Percentiles rank a stretch among this genome's conserved stretches.
Evolutionary conservation across 2,329 filamentous ascomycete genomes (phyloP).

Genomic region (Arachnopeziza araneosa): DNA sequence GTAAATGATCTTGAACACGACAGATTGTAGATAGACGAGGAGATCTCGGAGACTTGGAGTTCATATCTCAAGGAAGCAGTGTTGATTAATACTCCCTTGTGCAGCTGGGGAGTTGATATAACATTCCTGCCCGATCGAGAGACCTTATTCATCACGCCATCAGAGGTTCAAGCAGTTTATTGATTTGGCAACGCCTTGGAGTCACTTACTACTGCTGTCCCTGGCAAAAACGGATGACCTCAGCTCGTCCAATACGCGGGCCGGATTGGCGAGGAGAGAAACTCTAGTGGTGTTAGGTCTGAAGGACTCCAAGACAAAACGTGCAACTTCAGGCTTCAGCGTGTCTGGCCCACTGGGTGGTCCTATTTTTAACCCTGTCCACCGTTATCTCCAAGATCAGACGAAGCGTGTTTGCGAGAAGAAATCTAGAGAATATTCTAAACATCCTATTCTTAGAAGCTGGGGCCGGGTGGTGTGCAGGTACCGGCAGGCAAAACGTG

Average conservation of each 20-base stretch:
- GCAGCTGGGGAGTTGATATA: neutral
- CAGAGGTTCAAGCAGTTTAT: neutral
- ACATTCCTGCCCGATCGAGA: neutral
- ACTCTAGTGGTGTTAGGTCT: neutral
- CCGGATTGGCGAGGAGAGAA: slow-evolving; percentile 1
- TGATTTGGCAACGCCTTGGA: neutral
- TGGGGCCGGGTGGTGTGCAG: neutral
- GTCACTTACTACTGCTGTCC: neutral
- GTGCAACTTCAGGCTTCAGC: neutral
- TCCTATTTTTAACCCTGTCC: neutral
- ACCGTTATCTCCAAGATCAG: neutral
- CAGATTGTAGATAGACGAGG: neutral
- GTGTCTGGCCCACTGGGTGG: neutral
- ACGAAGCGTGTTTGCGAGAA: neutral
- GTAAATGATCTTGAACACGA: neutral
- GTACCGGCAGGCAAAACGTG: neutral
- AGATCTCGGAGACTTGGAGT: neutral
- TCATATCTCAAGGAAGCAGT: neutral
- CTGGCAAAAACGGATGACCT: neutral
- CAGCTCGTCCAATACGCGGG: neutral
- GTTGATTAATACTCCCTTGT: neutral
- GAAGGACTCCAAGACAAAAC: neutral
- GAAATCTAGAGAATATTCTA: neutral
- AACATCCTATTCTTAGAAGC: neutral
- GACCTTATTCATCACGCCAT: neutral